Base-by-base conservation (phyloP, 371 early-diverging fungal species). In the Syncephalastrum contaminatum region DNA sequence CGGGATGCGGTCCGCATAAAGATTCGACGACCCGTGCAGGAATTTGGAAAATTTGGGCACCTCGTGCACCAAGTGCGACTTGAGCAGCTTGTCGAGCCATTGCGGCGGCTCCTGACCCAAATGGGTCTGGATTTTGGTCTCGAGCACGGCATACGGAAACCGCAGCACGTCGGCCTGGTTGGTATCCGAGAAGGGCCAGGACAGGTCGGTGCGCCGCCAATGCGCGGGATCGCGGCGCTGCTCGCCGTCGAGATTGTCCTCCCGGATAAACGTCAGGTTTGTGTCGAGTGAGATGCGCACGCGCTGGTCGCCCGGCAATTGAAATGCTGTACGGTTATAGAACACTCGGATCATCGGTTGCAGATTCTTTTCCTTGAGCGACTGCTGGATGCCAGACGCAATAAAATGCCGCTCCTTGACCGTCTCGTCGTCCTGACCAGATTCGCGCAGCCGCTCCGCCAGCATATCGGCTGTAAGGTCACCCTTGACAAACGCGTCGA, bases 31-130 rank as follows among this genome's bases (percentile, higher is more conserved):
- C 59, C 99, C 99, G 73, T 99, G 99, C 46, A 98, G 83, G 73
- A 96, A 99, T 73, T 99, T 99, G 27, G 93, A 92, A 82, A 99
- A 99, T 56, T 95, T 93, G 47, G 99, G 97, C 10, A 97, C 97
- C 39, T 95, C 95, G 70, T 96, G 95, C 18, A 98, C 97, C 64
- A 98, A 77, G 59, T 93, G 89, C 39, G 90, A 87, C 42, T 89
- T 83, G 55, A 96, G 73, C 49, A 99, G 80, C 27, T 94, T 91
- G 4, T 79, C 71, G 40, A 99, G 91, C 99, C 99, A 99, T 42
- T 83, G 80, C 1, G 98, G 96, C 5, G 92, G 88, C 48, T 85
- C 81, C 36, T 88, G 88, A 13, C 95, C 95, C 36, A 87, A 77
- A 24, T 87, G 82, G 3, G 91, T 92, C 67, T 95, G 92, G 22